Percentiles rank a stretch among this genome's conserved stretches.
Conservation (phyloP, 306 rosid genomes). For the Trifolium fragiferum region DNA sequence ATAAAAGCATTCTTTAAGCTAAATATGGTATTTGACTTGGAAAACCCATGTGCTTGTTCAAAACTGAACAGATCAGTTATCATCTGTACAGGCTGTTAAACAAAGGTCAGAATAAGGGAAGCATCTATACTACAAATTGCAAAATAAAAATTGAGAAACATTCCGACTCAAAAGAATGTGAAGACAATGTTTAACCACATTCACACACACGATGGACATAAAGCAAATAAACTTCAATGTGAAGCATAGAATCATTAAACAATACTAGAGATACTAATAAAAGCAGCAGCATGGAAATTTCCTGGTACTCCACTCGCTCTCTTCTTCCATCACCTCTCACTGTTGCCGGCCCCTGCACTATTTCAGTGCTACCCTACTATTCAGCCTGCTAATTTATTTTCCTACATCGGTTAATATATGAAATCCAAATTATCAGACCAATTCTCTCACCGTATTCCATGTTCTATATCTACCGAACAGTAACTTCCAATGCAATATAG, state of each 20-base stretch:
- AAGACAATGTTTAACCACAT: not conserved
- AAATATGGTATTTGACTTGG: constrained; percentile 1
- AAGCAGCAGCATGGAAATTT: not conserved
- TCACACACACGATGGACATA: constrained; percentile 4
- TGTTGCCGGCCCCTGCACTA: not conserved
- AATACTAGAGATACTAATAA: not conserved
- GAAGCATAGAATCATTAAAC: not conserved
- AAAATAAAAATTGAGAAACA: constrained; percentile 1
- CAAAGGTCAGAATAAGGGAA: not conserved
- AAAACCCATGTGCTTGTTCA: not conserved
- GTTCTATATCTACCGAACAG: constrained; percentile 11
- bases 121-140: not conserved
- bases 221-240: constrained; percentile 2
- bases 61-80: not conserved
- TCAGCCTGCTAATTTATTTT: not conserved
- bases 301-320: not conserved
- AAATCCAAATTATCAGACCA: constrained; percentile 5
- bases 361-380: not conserved
- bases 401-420: not conserved
- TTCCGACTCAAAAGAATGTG: not conserved
- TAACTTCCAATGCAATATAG: constrained; percentile 7
- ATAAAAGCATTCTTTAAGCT: constrained; percentile 4
- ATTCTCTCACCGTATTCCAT: not conserved
- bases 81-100: not conserved
- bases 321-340: not conserved